Base-by-base conservation (phyloP, 2,329 filamentous ascomycete genomes). In the Pseudogymnoascus sp. region DNA sequence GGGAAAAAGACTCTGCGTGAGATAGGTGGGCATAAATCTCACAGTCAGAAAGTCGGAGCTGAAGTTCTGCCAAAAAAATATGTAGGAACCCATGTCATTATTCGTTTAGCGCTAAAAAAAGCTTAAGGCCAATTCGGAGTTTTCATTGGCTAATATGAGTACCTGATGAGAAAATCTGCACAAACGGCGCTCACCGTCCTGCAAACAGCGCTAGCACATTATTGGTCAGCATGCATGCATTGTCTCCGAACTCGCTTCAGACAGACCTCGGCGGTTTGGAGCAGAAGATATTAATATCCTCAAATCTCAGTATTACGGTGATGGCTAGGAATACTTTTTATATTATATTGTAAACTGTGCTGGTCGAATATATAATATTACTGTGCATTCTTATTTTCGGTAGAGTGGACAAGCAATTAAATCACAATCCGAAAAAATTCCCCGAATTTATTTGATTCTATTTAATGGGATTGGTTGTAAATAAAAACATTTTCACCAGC, bases 161-260 rank as follows among this genome's bases (percentile, higher is more conserved):
- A 56, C 50, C 50, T 56, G 50, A 36, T 5, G 50, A 56, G 50
- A 56, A 56, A 56, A 56, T 56, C 50, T 56, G 50, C 50, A 56
- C 50, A 56, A 56, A 56, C 10, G 50, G n/a, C 25, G 12, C 50
- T 56, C 50, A 56, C 50, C 50, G 50, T 56, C n/a, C 50, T 56
- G 50, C 50, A 56, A 34, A 56, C 25, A 12, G n/a, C 11, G 16
- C 28, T 34, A 56, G 50, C 16, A 4, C 50, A 34, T 21, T 34
- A 56, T 56, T 56, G 36, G 50, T 56, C 50, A 56, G 28, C 50
- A 18, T 4, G 14, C 2, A 16, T 18, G 5, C 1, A 36, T 34
- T 2, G 10, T 18, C 31, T 56, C 50, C 50, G 28, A 56, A 56
- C 14, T 56, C 50, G 50, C 50, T 56, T 53, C 25, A 18, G 40